Percentiles rank a stretch among this genome's conserved stretches.
Evolutionary conservation across 768 basidiomycete species (phyloP).

Genomic region (Suillus tomentosus): DNA sequence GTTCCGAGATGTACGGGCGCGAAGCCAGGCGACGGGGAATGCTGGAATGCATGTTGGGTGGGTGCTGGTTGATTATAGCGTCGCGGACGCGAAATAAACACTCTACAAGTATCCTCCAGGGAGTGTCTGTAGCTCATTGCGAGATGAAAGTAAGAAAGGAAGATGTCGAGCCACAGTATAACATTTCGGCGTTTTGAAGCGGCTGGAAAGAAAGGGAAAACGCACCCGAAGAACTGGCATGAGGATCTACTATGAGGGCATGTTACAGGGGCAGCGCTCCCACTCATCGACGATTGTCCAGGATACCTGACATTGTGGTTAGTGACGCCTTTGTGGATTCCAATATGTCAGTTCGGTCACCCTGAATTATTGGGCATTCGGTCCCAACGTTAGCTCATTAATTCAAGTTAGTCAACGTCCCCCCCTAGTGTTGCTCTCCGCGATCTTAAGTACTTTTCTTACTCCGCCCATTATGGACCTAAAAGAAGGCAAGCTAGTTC

Average conservation of each 20-base stretch:
- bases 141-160: slow-evolving; percentile 16
- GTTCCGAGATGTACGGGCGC: background rate
- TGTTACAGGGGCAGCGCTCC: slow-evolving; percentile 10
- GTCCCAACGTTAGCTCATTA: background rate
- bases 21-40: slow-evolving; percentile 3
- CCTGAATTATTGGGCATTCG: slow-evolving; percentile 7
- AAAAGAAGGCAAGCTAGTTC: background rate
- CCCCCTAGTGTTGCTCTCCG: slow-evolving; percentile 1
- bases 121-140: slow-evolving; percentile 30
- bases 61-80: slow-evolving; percentile 6
- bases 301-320: slow-evolving; percentile 5
- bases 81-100: slow-evolving; percentile 29
- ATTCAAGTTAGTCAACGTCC: background rate
- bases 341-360: slow-evolving; percentile 1
- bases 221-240: slow-evolving; percentile 15
- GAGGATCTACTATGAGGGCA: slow-evolving; percentile 10
- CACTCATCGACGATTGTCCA: background rate
- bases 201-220: slow-evolving; percentile 17
- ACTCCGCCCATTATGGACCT: slow-evolving; percentile 13
- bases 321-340: slow-evolving; percentile 2
- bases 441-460: background rate
- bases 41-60: slow-evolving; percentile 11
- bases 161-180: slow-evolving; percentile 7
- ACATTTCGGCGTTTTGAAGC: slow-evolving; percentile 14
- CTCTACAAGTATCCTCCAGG: slow-evolving; percentile 33